These are phyloP conservation scores for Hordeum marinum DNA, from an alignment of 176 grass and related monocot genomes.

Conservation along the genomic window DNA sequence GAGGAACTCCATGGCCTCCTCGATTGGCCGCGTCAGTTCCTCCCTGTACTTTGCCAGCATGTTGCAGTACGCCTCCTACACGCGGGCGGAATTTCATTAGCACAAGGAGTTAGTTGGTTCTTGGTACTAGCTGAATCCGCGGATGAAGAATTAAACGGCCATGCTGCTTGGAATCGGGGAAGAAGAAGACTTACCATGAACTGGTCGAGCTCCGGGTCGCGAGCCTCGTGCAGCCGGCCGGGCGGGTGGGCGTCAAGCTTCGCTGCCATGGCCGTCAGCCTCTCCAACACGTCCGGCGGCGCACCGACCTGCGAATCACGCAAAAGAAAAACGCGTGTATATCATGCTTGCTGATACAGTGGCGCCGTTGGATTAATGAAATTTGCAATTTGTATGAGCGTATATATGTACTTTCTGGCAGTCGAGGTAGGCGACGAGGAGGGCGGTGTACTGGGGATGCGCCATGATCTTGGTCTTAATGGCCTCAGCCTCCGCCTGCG, in stretches of 20 bases:
- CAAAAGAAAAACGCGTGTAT: neutral
- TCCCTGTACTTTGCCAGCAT: constrained; percentile 82
- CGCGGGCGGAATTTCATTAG: neutral
- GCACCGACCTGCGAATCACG: constrained; percentile 48
- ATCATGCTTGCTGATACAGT: neutral
- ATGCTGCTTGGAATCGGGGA: neutral
- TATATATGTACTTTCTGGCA: constrained; percentile 78
- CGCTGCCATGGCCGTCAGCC: constrained; percentile 48
- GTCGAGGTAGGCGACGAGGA: constrained; percentile 79
- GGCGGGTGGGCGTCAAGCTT: constrained; percentile 37
- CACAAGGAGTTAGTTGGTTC: neutral
- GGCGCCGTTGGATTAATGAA: neutral
- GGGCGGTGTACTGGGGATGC: constrained; percentile 78
- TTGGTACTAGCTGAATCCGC: neutral
- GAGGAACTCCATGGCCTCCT: constrained; percentile 83
- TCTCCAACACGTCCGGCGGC: constrained; percentile 66
- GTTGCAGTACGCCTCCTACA: constrained; percentile 84
- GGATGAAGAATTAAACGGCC: neutral
- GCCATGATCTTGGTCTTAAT: constrained; percentile 94
- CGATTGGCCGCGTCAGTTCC: constrained; percentile 69
- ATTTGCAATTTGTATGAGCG: neutral
- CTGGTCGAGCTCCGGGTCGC: constrained; percentile 94
- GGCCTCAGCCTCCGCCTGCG: constrained; percentile 43
- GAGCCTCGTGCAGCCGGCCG: constrained; percentile 29
- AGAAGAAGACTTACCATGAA: constrained; percentile 74